phyloP scores from a whole-genome alignment of 371 early-diverging fungal species.

The Choanephora cucurbitarum region DNA sequence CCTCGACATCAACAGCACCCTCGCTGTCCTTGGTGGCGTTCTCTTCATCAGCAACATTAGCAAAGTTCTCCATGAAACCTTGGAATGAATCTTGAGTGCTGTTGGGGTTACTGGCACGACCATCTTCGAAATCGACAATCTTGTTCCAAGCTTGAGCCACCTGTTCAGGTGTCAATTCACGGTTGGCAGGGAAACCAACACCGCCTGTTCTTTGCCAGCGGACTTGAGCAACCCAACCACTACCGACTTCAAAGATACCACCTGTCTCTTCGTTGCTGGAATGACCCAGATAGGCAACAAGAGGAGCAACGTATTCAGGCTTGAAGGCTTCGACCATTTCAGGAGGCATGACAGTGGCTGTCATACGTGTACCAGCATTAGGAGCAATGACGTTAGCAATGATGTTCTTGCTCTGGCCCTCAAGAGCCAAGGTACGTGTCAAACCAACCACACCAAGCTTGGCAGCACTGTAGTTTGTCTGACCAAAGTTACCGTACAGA shows the following conservation, averaged over 20 bases:
- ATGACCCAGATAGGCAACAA: slow-evolving; percentile 91
- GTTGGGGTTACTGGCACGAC: slow-evolving; percentile 85
- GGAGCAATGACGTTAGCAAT: slow-evolving; percentile 94
- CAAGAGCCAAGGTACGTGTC: slow-evolving; percentile 89
- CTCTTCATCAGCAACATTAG: slow-evolving; percentile 43
- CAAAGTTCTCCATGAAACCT: slow-evolving; percentile 81
- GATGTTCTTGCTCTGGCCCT: slow-evolving; percentile 93
- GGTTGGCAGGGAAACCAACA: slow-evolving; percentile 90
- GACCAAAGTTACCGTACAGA: slow-evolving; percentile 99
- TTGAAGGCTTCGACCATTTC: slow-evolving; percentile 94
- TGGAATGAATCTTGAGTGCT: slow-evolving; percentile 82
- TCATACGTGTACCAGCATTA: slow-evolving; percentile 97
- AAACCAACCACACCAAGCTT: slow-evolving; percentile 94
- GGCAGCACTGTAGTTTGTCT: slow-evolving; percentile 95
- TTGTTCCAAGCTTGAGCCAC: slow-evolving; percentile 69
- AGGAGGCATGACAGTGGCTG: slow-evolving; percentile 94
- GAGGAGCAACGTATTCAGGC: slow-evolving; percentile 96
- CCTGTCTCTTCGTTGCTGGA: slow-evolving; percentile 85
- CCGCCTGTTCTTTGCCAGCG: slow-evolving; percentile 93
- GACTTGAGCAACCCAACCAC: slow-evolving; percentile 90
- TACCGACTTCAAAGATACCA: slow-evolving; percentile 90
- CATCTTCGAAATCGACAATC: slow-evolving; percentile 91
- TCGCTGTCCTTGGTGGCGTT: slow-evolving; percentile 20
- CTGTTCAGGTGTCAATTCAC: slow-evolving; percentile 83
- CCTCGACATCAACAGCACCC: slow-evolving; percentile 65